These are phyloP conservation scores for Kwoniella dejecticola DNA, from an alignment of 768 basidiomycete genomes.

Conservation along the genomic window DNA sequence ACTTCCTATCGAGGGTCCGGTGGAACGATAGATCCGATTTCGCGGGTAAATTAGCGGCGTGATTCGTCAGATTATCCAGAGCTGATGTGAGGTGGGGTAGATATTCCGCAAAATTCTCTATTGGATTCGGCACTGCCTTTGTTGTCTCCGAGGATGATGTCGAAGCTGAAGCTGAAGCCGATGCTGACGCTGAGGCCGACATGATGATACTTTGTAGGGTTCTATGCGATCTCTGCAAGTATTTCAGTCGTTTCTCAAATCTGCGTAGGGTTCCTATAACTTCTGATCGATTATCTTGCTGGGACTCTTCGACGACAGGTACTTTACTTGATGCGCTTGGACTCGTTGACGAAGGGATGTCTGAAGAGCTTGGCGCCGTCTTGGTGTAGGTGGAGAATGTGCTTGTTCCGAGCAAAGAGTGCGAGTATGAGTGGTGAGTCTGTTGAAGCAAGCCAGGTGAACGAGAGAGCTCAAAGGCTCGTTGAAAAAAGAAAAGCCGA, in stretches of 20 bases:
- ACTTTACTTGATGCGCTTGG: background rate
- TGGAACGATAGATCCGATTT: slow-evolving; percentile 84
- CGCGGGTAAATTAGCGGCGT: slow-evolving; percentile 51
- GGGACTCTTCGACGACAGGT: no score
- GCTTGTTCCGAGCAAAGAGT: background rate
- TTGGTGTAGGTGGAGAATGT: no score
- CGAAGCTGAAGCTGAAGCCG: slow-evolving; percentile 2
- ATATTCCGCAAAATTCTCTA: slow-evolving; percentile 37
- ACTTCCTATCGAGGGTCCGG: slow-evolving; percentile 73
- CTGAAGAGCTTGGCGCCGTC: no score
- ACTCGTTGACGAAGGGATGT: background rate
- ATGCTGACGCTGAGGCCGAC: background rate
- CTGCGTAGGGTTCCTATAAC: background rate
- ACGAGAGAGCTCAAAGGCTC: slow-evolving; percentile 13
- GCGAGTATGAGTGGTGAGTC: slow-evolving; percentile 16
- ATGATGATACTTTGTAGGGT: background rate
- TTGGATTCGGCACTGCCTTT: slow-evolving; percentile 14
- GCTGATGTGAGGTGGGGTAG: slow-evolving; percentile 46
- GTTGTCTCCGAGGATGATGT: background rate
- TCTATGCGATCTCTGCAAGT: slow-evolving; percentile 4
- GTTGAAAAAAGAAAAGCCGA: slow-evolving; percentile 1
- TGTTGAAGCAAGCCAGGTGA: background rate
- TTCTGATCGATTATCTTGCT: no score
- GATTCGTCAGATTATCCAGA: slow-evolving; percentile 49
- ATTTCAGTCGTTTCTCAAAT: slow-evolving; percentile 2